Evolutionary conservation across 495 filamentous ascomycete genomes (phyloP), one percentile per base, ranked within the genome.

Genomic region (Hapsidospora chrysogenum): DNA sequence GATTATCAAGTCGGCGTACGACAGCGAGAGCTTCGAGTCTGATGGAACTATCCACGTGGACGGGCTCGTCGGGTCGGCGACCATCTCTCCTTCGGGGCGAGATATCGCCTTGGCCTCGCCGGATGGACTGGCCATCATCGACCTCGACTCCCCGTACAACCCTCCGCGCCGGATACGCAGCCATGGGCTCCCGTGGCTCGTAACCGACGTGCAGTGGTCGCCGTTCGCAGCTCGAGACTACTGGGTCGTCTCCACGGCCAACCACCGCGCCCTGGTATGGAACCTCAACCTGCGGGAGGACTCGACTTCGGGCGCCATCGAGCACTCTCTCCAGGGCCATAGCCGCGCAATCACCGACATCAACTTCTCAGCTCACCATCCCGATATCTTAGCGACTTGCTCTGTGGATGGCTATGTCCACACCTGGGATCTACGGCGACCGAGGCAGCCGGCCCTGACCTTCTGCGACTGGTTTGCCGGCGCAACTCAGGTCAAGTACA

Each of bases 171-270:
- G 86, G 47, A 72, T 96, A 17, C 76, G 77, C 41, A 64, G 61
- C 35, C 81, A 94, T 51, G 76, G 81, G 25, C 78, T 83, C 6
- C 77, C 80, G n/a, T 94, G 86, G 84, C 75, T 92, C 34, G 86
- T 96, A 3, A 84, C 86, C n/a, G 87, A 96, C 54, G 87, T 96
- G 27, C 87, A 96, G 55, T 96, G 87, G 87, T 92, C 83, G 4
- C 87, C 87, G 10, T 93, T 94, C 44, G 79, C 85, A 8, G 74
- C 72, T 6, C 72, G 87, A 30, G 79, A 92, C 45, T 83, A 80
- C 44, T 94, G 87, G 87, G 80, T 96, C 16, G 84, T 79, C 17
- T 92, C 83, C 29, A 92, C 87, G 2, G 84, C 82, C 18, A 94
- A 94, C 47, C 85, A 93, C 50, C 92, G 92, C 49, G 89, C 86